These are phyloP conservation scores for Oryza glaberrima DNA, from an alignment of 176 grass and related monocot genomes.

Conservation along the genomic window DNA sequence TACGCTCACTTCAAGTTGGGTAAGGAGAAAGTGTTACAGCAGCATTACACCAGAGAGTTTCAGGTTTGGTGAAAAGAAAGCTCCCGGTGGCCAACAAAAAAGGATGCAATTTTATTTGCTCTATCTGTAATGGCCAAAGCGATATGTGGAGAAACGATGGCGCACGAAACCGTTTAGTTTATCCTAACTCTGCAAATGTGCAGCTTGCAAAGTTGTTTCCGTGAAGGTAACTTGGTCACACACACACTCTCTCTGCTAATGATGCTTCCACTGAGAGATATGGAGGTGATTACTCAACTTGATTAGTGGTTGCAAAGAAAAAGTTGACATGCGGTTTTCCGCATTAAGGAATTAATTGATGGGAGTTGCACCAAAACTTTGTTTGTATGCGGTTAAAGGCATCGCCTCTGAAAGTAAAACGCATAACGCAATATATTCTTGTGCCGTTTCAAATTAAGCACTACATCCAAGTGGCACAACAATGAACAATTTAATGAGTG, in stretches of 20 bases:
- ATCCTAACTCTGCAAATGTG: background rate
- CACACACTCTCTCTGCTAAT: background rate
- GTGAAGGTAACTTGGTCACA: constrained; percentile 9
- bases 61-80: constrained; percentile 15
- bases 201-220: background rate
- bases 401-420: background rate
- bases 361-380: constrained; percentile 4
- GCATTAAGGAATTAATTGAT: background rate
- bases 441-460: background rate
- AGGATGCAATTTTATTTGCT: background rate
- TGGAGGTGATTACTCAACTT: constrained; percentile 8
- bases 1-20: background rate
- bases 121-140: background rate
- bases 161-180: constrained; percentile 24
- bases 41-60: background rate
- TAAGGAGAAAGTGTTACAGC: background rate
- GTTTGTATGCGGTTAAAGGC: background rate
- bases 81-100: background rate
- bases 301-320: constrained; percentile 37
- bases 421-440: background rate
- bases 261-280: constrained; percentile 2
- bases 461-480: constrained; percentile 7
- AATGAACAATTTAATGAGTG: background rate
- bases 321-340: background rate
- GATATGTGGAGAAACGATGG: constrained; percentile 59